Conservation (phyloP, 345 rosid species). For the Luvunga scandens region DNA sequence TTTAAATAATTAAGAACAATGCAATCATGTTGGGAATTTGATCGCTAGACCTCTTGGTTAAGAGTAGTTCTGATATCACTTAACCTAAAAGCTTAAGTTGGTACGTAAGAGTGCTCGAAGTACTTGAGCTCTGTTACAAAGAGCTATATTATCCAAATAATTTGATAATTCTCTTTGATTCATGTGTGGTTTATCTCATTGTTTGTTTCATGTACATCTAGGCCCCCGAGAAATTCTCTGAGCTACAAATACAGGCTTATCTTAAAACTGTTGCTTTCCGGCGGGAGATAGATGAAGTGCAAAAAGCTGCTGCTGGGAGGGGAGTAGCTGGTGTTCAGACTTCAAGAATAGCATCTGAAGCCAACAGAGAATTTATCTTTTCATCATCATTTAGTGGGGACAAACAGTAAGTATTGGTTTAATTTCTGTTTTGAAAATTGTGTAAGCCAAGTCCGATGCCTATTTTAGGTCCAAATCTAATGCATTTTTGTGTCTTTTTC, state of each 20-base stretch:
- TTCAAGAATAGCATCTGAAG: constrained; percentile 93
- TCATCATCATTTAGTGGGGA: constrained; percentile 88
- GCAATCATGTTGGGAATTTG: too few relatives aligned
- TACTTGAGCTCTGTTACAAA: neutral
- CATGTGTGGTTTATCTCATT: constrained; percentile 11
- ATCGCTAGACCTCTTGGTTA: too few relatives aligned
- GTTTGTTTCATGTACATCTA: constrained; percentile 29
- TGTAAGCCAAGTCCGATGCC: neutral
- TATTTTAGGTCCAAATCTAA: neutral
- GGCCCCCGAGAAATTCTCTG: constrained; percentile 90
- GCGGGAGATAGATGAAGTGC: constrained; percentile 89
- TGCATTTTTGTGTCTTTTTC: neutral
- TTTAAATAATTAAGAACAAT: too few relatives aligned
- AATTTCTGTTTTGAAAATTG: neutral
- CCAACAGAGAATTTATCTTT: constrained; percentile 89
- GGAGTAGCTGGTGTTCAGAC: constrained; percentile 84
- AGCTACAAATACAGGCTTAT: constrained; percentile 90
- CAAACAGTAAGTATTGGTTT: constrained; percentile 63
- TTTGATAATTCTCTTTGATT: neutral
- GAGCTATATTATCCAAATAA: neutral
- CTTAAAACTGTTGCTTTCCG: constrained; percentile 96
- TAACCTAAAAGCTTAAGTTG: neutral
- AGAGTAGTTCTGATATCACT: neutral
- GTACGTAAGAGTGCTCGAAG: neutral
- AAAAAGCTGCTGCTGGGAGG: constrained; percentile 83